Evolutionary conservation across 495 filamentous ascomycete genomes (phyloP).

Genomic region (Penicillium silybi): DNA sequence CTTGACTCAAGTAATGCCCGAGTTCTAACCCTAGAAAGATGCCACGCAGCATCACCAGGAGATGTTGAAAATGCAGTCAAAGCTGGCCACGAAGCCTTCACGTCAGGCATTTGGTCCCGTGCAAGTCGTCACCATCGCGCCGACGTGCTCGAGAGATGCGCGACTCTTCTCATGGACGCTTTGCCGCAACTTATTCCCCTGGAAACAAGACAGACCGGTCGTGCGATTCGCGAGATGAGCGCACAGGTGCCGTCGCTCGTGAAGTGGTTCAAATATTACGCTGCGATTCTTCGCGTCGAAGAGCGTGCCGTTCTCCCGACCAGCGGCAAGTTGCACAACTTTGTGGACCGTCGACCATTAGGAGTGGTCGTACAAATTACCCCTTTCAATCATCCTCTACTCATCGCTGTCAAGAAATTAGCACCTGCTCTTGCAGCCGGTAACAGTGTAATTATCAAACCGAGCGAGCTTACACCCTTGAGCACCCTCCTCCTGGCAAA

Average conservation of each 20-base stretch:
- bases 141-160: slow-evolving; percentile 53
- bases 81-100: slow-evolving; percentile 47
- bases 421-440: slow-evolving; percentile 59
- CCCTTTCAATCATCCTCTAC: slow-evolving; percentile 62
- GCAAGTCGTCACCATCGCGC: slow-evolving; percentile 51
- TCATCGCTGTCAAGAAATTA: slow-evolving; percentile 62
- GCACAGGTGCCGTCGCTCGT: slow-evolving; percentile 59
- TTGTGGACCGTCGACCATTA: slow-evolving; percentile 54
- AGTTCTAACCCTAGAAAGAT: slow-evolving; percentile 7
- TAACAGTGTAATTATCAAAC: slow-evolving; percentile 75
- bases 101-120: slow-evolving; percentile 54
- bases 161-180: slow-evolving; percentile 44
- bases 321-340: slow-evolving; percentile 57
- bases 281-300: slow-evolving; percentile 54
- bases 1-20: background rate
- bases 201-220: slow-evolving; percentile 60
- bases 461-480: slow-evolving; percentile 78
- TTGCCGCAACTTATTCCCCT: slow-evolving; percentile 50
- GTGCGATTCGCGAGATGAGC: slow-evolving; percentile 60
- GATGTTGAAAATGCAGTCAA: slow-evolving; percentile 45
- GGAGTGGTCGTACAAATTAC: slow-evolving; percentile 63
- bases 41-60: slow-evolving; percentile 43
- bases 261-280: slow-evolving; percentile 64
- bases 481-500: slow-evolving; percentile 39
- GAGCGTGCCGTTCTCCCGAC: slow-evolving; percentile 60